Percentiles rank a stretch among this genome's conserved stretches.
Evolutionary conservation across 2,329 filamentous ascomycete species (phyloP).

Genomic region (Dendrostoma leiphaemia): DNA sequence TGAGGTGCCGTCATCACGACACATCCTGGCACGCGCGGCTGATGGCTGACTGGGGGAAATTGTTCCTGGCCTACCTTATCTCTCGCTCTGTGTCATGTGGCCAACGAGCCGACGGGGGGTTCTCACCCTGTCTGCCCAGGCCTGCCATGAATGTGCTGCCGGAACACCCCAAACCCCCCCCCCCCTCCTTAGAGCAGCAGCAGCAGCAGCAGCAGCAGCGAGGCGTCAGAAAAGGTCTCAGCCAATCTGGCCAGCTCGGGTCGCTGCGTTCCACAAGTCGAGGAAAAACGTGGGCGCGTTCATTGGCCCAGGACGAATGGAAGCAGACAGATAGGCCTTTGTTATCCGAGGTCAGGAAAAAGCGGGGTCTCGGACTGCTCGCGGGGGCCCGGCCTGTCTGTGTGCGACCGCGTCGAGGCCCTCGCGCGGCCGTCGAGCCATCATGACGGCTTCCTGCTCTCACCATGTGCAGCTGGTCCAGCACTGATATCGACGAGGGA

Average conservation of each 20-base stretch:
- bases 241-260: conserved; percentile 3
- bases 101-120: not conserved
- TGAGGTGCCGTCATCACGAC: not conserved
- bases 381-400: not conserved
- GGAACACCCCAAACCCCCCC: too few relatives aligned
- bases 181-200: too few relatives aligned
- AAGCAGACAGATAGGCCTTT: conserved; percentile 2
- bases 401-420: not conserved
- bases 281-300: conserved; percentile 10
- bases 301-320: conserved; percentile 14
- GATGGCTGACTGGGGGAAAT: too few relatives aligned
- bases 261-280: conserved; percentile 1
- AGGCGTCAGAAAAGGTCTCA: conserved; percentile 1
- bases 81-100: conserved; percentile 1
- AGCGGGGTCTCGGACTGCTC: conserved; percentile 7
- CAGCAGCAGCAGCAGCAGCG: too few relatives aligned
- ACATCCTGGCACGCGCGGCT: too few relatives aligned
- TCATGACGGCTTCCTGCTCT: not conserved
- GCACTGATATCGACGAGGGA: conserved; percentile 1
- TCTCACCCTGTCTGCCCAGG: not conserved
- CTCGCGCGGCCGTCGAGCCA: not conserved
- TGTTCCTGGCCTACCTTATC: not conserved
- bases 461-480: not conserved
- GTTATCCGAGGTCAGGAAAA: conserved; percentile 15
- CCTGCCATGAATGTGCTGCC: too few relatives aligned